These are phyloP conservation scores for Musa itinerans DNA, from an alignment of 176 grass and related monocot genomes.

Conservation along the genomic window DNA sequence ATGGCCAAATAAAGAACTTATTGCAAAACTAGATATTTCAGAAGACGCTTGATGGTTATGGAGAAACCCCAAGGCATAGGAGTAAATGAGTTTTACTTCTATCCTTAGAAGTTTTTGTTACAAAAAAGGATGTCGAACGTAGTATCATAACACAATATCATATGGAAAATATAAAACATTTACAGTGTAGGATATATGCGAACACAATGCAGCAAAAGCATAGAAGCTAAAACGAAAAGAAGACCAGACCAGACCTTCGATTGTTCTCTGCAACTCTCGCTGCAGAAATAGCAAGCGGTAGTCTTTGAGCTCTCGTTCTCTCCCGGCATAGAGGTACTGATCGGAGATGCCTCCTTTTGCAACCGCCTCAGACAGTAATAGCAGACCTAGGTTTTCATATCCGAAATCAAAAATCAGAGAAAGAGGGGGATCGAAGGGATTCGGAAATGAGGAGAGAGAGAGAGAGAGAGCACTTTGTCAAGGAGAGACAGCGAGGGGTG, in stretches of 20 bases:
- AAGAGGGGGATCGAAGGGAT: background rate
- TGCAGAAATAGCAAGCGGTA: slow-evolving; percentile 40
- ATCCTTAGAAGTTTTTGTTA: too few species aligned
- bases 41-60: too few species aligned
- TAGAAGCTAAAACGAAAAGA: background rate
- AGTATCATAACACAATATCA: too few species aligned
- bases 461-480: slow-evolving; percentile 35
- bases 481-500: slow-evolving; percentile 45
- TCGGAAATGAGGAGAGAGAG: background rate
- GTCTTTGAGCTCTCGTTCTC: background rate
- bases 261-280: slow-evolving; percentile 50
- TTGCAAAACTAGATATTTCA: too few species aligned
- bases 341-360: background rate
- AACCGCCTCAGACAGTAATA: slow-evolving; percentile 65
- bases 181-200: background rate
- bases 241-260: slow-evolving; percentile 34
- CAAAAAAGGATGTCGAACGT: too few species aligned
- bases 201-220: background rate
- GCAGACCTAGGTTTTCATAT: slow-evolving; percentile 44
- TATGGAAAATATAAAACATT: too few species aligned
- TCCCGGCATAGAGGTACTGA: background rate
- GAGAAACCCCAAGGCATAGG: too few species aligned
- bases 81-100: too few species aligned
- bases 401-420: background rate
- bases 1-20: too few species aligned